phyloP scores from a whole-genome alignment of 1,139 yeast genomes.

The Yamadazyma triangularis region DNA sequence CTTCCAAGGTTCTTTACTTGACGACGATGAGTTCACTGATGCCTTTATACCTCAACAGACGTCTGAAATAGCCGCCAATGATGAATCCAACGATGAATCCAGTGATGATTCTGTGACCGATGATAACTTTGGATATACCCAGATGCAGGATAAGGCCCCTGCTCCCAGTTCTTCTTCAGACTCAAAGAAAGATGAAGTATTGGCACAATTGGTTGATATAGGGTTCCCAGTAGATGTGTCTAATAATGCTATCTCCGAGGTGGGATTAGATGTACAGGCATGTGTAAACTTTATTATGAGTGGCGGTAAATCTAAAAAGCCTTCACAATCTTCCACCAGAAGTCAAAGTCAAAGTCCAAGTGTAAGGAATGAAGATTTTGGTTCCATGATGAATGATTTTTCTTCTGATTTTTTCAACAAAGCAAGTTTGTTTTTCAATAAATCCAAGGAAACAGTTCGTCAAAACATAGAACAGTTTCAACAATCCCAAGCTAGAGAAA shows the following conservation, averaged over 20 bases:
- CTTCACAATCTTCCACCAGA: constrained; percentile 4
- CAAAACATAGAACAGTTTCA: constrained; percentile 64
- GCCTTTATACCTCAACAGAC: constrained; percentile 16
- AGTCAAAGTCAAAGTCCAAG: constrained; percentile 2
- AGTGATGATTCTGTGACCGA: background rate
- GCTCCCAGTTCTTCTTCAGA: background rate
- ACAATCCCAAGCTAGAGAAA: constrained; percentile 8
- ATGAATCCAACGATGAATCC: background rate
- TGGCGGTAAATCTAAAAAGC: constrained; percentile 16
- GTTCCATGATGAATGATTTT: constrained; percentile 49
- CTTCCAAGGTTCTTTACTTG: constrained; percentile 12
- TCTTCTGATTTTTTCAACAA: constrained; percentile 59
- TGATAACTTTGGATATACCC: background rate
- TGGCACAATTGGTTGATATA: constrained; percentile 75
- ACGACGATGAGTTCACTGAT: constrained; percentile 44
- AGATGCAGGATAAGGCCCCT: background rate
- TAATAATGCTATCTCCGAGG: constrained; percentile 50
- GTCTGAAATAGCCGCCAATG: background rate
- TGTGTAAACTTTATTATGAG: constrained; percentile 71
- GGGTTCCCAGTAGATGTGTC: constrained; percentile 69
- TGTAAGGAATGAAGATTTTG: constrained; percentile 12
- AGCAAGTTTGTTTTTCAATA: constrained; percentile 57
- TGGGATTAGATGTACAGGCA: constrained; percentile 58
- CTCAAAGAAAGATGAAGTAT: constrained; percentile 38
- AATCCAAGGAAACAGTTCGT: constrained; percentile 58